A percentile compares a stretch with the other conserved stretches of the same genome.
Conservation (phyloP, 2,329 filamentous ascomycete species). For the Volutella citrinella region DNA sequence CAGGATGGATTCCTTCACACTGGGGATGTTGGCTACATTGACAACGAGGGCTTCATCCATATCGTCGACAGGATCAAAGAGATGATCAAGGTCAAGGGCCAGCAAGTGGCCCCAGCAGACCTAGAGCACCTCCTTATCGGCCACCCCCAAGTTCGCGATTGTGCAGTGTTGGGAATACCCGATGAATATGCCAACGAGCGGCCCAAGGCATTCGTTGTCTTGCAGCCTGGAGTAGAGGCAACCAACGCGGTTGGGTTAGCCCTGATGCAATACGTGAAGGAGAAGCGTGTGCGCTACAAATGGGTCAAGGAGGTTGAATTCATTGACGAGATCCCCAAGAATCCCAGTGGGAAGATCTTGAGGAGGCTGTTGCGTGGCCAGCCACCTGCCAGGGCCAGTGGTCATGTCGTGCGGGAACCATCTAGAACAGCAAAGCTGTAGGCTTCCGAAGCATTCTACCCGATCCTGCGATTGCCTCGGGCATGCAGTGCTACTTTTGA, state of each 20-base stretch:
- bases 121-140: slow-evolving; percentile 69
- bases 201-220: slow-evolving; percentile 51
- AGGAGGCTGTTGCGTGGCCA: slow-evolving; percentile 31
- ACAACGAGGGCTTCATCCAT: slow-evolving; percentile 50
- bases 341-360: slow-evolving; percentile 47
- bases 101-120: slow-evolving; percentile 74
- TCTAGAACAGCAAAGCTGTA: not conserved
- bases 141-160: slow-evolving; percentile 65
- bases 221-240: not conserved
- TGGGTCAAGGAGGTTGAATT: slow-evolving; percentile 65
- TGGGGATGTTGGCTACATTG: slow-evolving; percentile 72
- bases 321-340: slow-evolving; percentile 64
- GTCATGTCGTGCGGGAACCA: not conserved
- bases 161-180: slow-evolving; percentile 54
- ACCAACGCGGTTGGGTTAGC: not conserved
- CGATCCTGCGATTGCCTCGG: too few species aligned
- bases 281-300: slow-evolving; percentile 59
- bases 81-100: slow-evolving; percentile 61
- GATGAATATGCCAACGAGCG: slow-evolving; percentile 34
- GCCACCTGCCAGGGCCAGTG: not conserved
- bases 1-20: slow-evolving; percentile 71
- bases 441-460: too few species aligned
- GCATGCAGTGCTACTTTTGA: too few species aligned
- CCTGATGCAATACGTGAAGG: slow-evolving; percentile 23
- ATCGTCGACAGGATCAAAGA: slow-evolving; percentile 71